Evolutionary conservation across 164 flowering plant species (phyloP).

Genomic region (Stephania cephalantha): DNA sequence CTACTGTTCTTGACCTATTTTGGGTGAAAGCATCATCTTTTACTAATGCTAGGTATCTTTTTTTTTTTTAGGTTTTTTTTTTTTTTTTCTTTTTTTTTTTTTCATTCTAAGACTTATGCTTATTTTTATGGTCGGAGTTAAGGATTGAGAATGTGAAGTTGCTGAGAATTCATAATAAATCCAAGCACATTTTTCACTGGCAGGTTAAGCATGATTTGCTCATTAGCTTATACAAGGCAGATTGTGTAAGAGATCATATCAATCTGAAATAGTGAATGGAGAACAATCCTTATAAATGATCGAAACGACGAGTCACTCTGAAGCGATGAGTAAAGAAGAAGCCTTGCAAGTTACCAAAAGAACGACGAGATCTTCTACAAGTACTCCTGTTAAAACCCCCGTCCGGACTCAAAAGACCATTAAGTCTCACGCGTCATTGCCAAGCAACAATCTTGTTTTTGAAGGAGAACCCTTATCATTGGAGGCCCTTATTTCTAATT

Average conservation of each 20-base stretch:
- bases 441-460: slow-evolving; percentile 37
- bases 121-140: no score
- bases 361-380: slow-evolving; percentile 49
- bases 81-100: no score
- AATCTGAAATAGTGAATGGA: no score
- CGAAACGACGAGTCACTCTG: neutral
- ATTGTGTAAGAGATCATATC: no score
- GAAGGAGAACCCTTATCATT: slow-evolving; percentile 34
- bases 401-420: slow-evolving; percentile 18
- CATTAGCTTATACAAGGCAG: neutral
- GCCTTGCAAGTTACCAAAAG: slow-evolving; percentile 40
- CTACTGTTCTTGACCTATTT: no score
- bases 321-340: slow-evolving; percentile 45
- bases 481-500: slow-evolving; percentile 46
- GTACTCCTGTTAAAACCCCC: slow-evolving; percentile 19
- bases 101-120: no score
- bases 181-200: neutral
- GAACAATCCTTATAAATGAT: neutral
- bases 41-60: no score
- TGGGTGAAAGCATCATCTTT: no score
- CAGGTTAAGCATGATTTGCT: neutral
- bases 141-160: neutral
- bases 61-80: no score
- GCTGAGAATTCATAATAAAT: neutral
- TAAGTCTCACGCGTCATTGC: slow-evolving; percentile 21